Conservation (phyloP, 345 rosid species). For the Populus tremula region DNA sequence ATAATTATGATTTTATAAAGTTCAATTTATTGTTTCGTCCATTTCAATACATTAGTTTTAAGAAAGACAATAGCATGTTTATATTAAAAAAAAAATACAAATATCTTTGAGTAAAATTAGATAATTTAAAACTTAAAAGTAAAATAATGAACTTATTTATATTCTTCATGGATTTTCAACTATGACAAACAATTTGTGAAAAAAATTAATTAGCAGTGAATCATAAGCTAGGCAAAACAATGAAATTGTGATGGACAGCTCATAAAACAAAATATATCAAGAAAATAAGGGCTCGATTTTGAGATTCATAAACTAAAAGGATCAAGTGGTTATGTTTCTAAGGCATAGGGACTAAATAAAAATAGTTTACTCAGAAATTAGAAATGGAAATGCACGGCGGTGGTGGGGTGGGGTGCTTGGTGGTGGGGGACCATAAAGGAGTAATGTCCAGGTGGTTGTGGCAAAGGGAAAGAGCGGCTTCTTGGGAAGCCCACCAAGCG, state of each 20-base stretch:
- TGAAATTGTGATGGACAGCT: background rate
- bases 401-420: background rate
- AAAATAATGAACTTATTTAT: no score
- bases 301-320: background rate
- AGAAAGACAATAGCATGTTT: no score
- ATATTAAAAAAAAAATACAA: no score
- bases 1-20: no score
- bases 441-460: background rate
- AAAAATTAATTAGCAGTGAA: no score
- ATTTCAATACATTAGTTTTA: no score
- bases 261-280: no score
- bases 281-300: background rate
- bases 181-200: no score
- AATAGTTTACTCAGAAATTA: background rate
- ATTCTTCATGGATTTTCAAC: no score
- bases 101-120: no score
- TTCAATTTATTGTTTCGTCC: no score
- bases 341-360: background rate
- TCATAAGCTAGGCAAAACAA: background rate
- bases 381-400: background rate
- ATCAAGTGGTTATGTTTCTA: background rate
- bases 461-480: conserved; percentile 1
- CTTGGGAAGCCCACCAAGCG: conserved; percentile 16
- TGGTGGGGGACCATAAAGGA: background rate
- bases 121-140: no score